These are phyloP conservation scores for Shiraia sp. DNA, from an alignment of 2,329 filamentous ascomycete genomes.

Conservation along the genomic window DNA sequence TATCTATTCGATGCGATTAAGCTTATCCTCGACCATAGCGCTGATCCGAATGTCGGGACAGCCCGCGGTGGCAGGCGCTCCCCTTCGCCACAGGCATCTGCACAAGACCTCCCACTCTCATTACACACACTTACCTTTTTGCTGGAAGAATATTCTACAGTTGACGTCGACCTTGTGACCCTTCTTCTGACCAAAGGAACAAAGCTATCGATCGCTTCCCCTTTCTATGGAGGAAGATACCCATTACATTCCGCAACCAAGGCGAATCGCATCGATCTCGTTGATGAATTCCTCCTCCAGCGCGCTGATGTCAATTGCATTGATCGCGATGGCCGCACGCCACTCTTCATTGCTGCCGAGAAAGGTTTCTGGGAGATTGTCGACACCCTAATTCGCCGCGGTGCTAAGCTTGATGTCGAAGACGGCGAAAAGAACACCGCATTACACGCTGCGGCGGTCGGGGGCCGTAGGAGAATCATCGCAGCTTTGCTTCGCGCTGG, in stretches of 20 bases:
- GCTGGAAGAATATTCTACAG: slow-evolving; percentile 24
- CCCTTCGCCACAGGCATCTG: slow-evolving; percentile 10
- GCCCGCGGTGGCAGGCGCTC: slow-evolving; percentile 11
- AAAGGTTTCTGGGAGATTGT: slow-evolving; percentile 25
- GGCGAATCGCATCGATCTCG: slow-evolving; percentile 27
- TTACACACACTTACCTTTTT: slow-evolving; percentile 29
- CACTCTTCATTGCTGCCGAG: slow-evolving; percentile 26
- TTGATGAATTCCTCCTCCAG: slow-evolving; percentile 27
- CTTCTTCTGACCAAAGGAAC: slow-evolving; percentile 27
- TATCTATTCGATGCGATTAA: slow-evolving; percentile 26
- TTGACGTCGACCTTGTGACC: slow-evolving; percentile 25
- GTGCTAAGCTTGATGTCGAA: slow-evolving; percentile 17
- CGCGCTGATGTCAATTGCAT: slow-evolving; percentile 18
- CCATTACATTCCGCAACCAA: slow-evolving; percentile 33
- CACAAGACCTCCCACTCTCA: slow-evolving; percentile 6
- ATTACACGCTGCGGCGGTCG: slow-evolving; percentile 23
- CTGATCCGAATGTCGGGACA: slow-evolving; percentile 25
- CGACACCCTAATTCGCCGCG: slow-evolving; percentile 19
- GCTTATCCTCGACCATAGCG: slow-evolving; percentile 16
- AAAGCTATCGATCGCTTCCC: slow-evolving; percentile 20
- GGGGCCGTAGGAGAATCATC: slow-evolving; percentile 19
- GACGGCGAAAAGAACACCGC: slow-evolving; percentile 25
- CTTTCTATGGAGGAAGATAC: slow-evolving; percentile 26
- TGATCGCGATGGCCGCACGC: slow-evolving; percentile 20
- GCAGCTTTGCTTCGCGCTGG: slow-evolving; percentile 20